Evolutionary conservation across 2,329 filamentous ascomycete species (phyloP).

Genomic region (Aspergillus thermomutatus): DNA sequence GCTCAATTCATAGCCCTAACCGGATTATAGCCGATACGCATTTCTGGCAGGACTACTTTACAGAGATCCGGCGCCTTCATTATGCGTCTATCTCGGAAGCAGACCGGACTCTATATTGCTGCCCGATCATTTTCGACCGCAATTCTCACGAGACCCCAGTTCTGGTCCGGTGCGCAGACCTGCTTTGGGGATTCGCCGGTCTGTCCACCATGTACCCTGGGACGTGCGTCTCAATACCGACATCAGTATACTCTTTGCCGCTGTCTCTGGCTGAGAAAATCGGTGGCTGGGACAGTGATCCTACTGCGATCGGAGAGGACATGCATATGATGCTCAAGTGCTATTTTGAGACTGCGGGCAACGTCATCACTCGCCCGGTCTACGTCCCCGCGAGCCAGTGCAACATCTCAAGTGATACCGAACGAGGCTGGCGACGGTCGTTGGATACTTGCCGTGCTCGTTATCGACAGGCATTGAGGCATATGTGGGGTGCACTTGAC

Average conservation of each 20-base stretch:
- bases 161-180: conserved; percentile 67
- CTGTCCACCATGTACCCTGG: conserved; percentile 65
- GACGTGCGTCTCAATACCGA: conserved; percentile 65
- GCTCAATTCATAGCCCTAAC: background rate
- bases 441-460: conserved; percentile 60
- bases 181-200: conserved; percentile 69
- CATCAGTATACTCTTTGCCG: conserved; percentile 69
- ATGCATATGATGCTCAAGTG: conserved; percentile 77
- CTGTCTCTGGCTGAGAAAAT: conserved; percentile 65
- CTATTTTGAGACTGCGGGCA: conserved; percentile 70
- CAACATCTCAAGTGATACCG: background rate
- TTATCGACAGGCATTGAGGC: conserved; percentile 68
- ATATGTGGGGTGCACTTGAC: conserved; percentile 74
- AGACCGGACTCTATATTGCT: conserved; percentile 61
- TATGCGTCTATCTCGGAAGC: conserved; percentile 41
- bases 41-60: conserved; percentile 65
- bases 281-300: conserved; percentile 68
- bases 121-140: conserved; percentile 70
- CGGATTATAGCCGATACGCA: conserved; percentile 50
- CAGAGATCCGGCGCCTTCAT: conserved; percentile 63
- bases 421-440: conserved; percentile 35
- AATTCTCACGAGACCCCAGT: conserved; percentile 67
- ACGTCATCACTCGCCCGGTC: conserved; percentile 62
- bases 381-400: conserved; percentile 60
- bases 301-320: conserved; percentile 71